phyloP scores from a whole-genome alignment of 805 yeast genomes.

The Metschnikowia santaceciliae region DNA sequence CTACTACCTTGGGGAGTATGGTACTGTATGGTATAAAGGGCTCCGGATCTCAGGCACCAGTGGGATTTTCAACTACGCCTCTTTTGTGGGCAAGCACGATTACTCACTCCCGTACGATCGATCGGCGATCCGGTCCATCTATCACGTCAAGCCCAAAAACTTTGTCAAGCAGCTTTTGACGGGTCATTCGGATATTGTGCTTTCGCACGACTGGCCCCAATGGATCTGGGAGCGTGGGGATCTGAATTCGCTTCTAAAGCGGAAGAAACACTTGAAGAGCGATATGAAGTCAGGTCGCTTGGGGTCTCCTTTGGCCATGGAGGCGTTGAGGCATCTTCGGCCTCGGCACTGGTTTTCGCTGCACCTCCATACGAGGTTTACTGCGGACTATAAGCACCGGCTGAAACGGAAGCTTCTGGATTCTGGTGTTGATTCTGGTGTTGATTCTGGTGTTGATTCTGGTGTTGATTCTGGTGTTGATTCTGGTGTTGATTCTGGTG shows the following conservation, averaged over 20 bases:
- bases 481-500: too few species aligned
- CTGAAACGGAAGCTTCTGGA: conserved; percentile 1
- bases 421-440: neutral
- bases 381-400: conserved; percentile 1
- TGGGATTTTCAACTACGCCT: conserved; percentile 64
- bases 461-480: too few species aligned
- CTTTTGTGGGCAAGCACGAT: conserved; percentile 19
- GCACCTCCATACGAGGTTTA: conserved; percentile 75
- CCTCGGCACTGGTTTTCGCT: conserved; percentile 86
- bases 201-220: conserved; percentile 95
- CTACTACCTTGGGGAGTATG: conserved; percentile 76
- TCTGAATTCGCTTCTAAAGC: conserved; percentile 40
- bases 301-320: conserved; percentile 70
- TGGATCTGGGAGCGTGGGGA: conserved; percentile 69
- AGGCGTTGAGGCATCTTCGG: conserved; percentile 46
- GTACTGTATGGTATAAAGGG: conserved; percentile 72
- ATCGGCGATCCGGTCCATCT: conserved; percentile 51
- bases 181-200: conserved; percentile 46
- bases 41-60: conserved; percentile 75
- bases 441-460: too few species aligned
- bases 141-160: conserved; percentile 70
- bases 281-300: conserved; percentile 59
- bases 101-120: conserved; percentile 44
- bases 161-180: conserved; percentile 51
- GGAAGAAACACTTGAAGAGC: conserved; percentile 62